Conservation (phyloP, 1,139 yeast species). For the Sugiyamaella neomexicana region DNA sequence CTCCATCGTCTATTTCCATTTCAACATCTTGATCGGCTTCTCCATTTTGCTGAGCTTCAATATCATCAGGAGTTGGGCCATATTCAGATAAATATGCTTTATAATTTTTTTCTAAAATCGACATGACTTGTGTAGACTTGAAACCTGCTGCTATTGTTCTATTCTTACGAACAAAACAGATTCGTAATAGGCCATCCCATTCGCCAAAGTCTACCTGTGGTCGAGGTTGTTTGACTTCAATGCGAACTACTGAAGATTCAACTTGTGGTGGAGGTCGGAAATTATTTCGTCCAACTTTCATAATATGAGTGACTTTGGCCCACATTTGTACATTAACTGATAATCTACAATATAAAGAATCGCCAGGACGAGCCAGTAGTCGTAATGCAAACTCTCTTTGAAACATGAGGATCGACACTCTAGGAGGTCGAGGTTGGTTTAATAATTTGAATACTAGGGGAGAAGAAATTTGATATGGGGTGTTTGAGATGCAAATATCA, state of each 20-base stretch:
- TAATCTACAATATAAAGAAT: conserved; percentile 82
- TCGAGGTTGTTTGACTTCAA: conserved; percentile 87
- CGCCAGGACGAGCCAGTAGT: conserved; percentile 93
- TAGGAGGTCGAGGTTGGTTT: conserved; percentile 89
- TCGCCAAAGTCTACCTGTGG: conserved; percentile 91
- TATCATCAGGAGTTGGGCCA: conserved; percentile 36
- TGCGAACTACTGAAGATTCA: conserved; percentile 91
- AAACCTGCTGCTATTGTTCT: conserved; percentile 93
- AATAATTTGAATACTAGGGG: conserved; percentile 91
- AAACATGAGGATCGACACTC: conserved; percentile 95
- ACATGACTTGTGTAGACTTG: conserved; percentile 77
- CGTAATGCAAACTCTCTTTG: conserved; percentile 96
- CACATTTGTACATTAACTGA: conserved; percentile 99
- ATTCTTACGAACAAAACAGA: conserved; percentile 89
- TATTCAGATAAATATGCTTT: conserved; percentile 69
- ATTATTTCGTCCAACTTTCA: conserved; percentile 97
- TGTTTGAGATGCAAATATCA: conserved; percentile 93
- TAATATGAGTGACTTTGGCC: conserved; percentile 96
- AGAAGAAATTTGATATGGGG: conserved; percentile 96
- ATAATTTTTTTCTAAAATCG: conserved; percentile 85
- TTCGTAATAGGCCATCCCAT: conserved; percentile 94
- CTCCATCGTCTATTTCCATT: conserved; percentile 54
- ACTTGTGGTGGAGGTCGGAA: conserved; percentile 99
- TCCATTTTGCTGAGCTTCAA: conserved; percentile 32
- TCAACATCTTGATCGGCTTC: conserved; percentile 48